phyloP scores from a whole-genome alignment of 805 yeast genomes.

The Yueomyces sinensis region DNA sequence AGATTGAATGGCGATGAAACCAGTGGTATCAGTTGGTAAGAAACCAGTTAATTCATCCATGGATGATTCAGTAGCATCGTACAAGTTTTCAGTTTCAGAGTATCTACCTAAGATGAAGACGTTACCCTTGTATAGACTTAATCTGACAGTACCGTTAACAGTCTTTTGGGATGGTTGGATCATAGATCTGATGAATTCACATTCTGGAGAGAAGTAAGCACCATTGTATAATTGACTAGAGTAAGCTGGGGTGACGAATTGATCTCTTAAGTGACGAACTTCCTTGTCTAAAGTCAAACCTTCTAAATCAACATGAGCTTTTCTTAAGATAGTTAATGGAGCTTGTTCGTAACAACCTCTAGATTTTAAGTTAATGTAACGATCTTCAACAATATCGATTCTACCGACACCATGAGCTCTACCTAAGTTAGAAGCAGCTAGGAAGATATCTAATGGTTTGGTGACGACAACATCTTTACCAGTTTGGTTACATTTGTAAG shows the following conservation, averaged over 20 bases:
- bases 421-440: slow-evolving; percentile 86
- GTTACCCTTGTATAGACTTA: slow-evolving; percentile 85
- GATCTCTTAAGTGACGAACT: slow-evolving; percentile 93
- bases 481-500: slow-evolving; percentile 45
- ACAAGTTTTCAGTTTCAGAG: slow-evolving; percentile 88
- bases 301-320: slow-evolving; percentile 90
- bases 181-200: slow-evolving; percentile 89
- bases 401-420: slow-evolving; percentile 99
- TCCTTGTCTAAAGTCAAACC: slow-evolving; percentile 96
- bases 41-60: slow-evolving; percentile 99
- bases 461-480: slow-evolving; percentile 54
- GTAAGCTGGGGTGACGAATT: slow-evolving; percentile 86
- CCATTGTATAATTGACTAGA: slow-evolving; percentile 91
- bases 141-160: slow-evolving; percentile 94
- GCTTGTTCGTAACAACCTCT: slow-evolving; percentile 99
- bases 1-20: slow-evolving; percentile 96
- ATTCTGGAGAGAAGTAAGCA: slow-evolving; percentile 95
- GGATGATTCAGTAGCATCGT: slow-evolving; percentile 95
- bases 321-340: slow-evolving; percentile 87
- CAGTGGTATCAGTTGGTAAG: slow-evolving; percentile 92
- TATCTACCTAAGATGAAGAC: slow-evolving; percentile 82
- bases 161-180: slow-evolving; percentile 89
- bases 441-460: slow-evolving; percentile 83
- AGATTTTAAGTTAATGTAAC: slow-evolving; percentile 96
- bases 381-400: slow-evolving; percentile 96